Conservation (phyloP, 2,329 filamentous ascomycete species). For the Fusarium albidum region DNA sequence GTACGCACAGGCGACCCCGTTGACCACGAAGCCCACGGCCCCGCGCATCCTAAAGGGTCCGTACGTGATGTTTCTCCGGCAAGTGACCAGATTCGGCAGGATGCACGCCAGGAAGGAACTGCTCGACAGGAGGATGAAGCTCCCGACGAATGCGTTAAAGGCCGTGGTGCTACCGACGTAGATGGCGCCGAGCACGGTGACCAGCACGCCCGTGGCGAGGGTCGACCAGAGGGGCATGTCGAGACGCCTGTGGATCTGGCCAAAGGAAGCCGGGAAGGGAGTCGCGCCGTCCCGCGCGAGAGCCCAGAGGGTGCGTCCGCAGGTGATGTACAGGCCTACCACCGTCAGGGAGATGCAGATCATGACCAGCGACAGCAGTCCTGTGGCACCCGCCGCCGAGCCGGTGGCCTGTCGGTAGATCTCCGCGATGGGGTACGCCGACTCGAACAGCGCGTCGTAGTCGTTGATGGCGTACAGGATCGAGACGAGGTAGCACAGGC, state of each 20-base stretch:
- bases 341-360: slow-evolving; percentile 48
- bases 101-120: slow-evolving; percentile 67
- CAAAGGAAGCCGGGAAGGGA: slow-evolving; percentile 43
- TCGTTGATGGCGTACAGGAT: slow-evolving; percentile 68
- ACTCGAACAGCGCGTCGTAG: slow-evolving; percentile 57
- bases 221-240: slow-evolving; percentile 56
- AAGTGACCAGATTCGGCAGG: slow-evolving; percentile 61
- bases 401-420: slow-evolving; percentile 70
- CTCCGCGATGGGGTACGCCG: slow-evolving; percentile 69
- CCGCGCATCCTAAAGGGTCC: slow-evolving; percentile 67
- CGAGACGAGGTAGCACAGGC: slow-evolving; percentile 60
- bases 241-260: slow-evolving; percentile 41
- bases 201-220: slow-evolving; percentile 51
- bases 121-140: slow-evolving; percentile 49
- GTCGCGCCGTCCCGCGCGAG: slow-evolving; percentile 51
- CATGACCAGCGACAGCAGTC: slow-evolving; percentile 54
- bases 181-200: slow-evolving; percentile 67
- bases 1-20: slow-evolving; percentile 62
- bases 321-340: slow-evolving; percentile 49
- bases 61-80: slow-evolving; percentile 48
- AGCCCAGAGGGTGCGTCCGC: slow-evolving; percentile 51
- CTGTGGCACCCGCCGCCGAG: slow-evolving; percentile 58
- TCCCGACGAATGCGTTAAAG: slow-evolving; percentile 71
- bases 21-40: slow-evolving; percentile 57
- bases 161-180: slow-evolving; percentile 73